phyloP scores from a whole-genome alignment of 257 asterid species.

The Solanum gracilifrons region DNA sequence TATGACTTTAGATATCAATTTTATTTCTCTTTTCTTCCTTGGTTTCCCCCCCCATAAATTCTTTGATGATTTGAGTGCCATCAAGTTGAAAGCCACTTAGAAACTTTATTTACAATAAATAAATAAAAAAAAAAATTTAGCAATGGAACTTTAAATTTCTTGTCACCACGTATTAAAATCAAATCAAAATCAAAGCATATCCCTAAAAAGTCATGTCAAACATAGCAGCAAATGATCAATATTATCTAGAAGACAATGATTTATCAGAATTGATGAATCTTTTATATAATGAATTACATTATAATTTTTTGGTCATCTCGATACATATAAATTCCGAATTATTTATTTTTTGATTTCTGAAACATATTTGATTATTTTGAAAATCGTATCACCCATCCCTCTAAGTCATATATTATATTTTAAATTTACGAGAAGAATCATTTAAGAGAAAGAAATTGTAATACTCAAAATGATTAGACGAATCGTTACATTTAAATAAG shows the following conservation, averaged over 20 bases:
- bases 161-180: background rate
- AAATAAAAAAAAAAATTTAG: background rate
- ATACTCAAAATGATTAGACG: background rate
- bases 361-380: background rate
- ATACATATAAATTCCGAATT: background rate
- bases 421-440: no score
- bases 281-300: background rate
- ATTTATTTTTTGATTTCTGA: background rate
- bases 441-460: fast-evolving
- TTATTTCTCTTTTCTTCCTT: background rate
- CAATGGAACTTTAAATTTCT: background rate
- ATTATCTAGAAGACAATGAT: background rate
- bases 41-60: background rate
- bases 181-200: background rate
- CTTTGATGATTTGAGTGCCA: background rate
- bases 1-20: background rate
- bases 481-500: background rate
- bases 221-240: background rate
- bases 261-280: background rate
- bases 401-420: no score
- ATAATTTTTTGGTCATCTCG: background rate
- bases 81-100: background rate
- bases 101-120: background rate
- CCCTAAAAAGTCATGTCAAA: background rate
- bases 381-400: background rate